Evolutionary conservation across 805 yeast genomes (phyloP), one percentile per base, ranked within the genome.

Genomic region (Lachancea sp.): DNA sequence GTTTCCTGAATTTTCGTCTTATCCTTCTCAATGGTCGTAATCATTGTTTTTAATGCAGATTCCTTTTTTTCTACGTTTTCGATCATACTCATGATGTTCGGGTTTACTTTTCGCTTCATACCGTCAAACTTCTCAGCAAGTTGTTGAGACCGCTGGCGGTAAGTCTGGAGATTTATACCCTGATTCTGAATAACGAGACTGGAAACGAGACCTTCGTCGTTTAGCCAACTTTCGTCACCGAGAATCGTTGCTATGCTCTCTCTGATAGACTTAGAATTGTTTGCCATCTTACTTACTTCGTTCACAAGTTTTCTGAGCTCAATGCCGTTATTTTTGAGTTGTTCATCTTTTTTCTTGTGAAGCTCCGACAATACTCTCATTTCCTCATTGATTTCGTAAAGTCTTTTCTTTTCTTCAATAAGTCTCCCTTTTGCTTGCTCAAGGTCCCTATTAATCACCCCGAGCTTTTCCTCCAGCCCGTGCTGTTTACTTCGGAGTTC

Each of bases 1-100:
- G 97, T 89, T 48, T 85, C 89, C 51, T 83, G 89, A 50, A 92
- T 89, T 67, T 90, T 90, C 8, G 78, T 64, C 63, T 88, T 88
- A 62, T 90, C 97, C 61, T 78, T 83, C 51, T 84, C 94, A 50
- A 89, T 87, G 4, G 95, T 87, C 46, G 71, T 74, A 48, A 90
- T 83, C 89, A 86, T 88, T 7, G 75, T 72, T 50, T 76, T 80
- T 54, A 90, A 69, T 3, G 89, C 71, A 7, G 70, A 59, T 55
- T 88, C 97, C 56, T 87, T 86, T 70, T 83, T 87, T 58, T 88
- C 96, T 20, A 86, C 94, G 49, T 79, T 86, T 54, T 88, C 96
- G 47, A 87, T 85, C 83, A 83, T 84, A 52, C 80, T 80, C 95
- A 84, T 84, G 46, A 87, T 86, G 54, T 88, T 83, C 2, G 82